These are phyloP conservation scores for Yarrowia sp. DNA, from an alignment of 805 yeast species.

Conservation along the genomic window DNA sequence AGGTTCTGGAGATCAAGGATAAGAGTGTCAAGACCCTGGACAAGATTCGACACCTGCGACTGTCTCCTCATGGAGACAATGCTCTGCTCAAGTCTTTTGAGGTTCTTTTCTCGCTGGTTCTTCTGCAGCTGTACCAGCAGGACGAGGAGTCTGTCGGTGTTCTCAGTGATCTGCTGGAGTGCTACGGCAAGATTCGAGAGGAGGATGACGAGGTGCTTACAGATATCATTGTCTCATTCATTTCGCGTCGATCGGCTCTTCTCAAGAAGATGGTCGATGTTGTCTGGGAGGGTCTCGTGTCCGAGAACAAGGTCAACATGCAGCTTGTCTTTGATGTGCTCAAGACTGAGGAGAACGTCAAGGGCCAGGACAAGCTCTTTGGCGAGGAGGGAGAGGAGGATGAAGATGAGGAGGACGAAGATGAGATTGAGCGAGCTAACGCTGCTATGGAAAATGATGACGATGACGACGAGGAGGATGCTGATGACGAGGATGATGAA, in stretches of 20 bases:
- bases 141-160: constrained; percentile 74
- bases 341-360: constrained; percentile 73
- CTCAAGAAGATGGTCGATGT: constrained; percentile 63
- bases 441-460: constrained; percentile 52
- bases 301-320: constrained; percentile 54
- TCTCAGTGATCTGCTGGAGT: constrained; percentile 71
- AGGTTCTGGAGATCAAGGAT: constrained; percentile 56
- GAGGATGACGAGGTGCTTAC: constrained; percentile 55
- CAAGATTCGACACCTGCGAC: constrained; percentile 53
- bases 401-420: constrained; percentile 55
- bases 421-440: constrained; percentile 45
- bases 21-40: constrained; percentile 60
- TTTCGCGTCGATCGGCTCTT: constrained; percentile 64
- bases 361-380: constrained; percentile 79
- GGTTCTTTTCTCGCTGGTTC: constrained; percentile 73
- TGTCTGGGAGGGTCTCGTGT: constrained; percentile 65
- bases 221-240: constrained; percentile 64
- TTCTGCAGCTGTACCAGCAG: constrained; percentile 79
- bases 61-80: constrained; percentile 50
- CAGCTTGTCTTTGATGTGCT: constrained; percentile 62
- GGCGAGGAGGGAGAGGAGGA: constrained; percentile 64
- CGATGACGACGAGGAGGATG: constrained; percentile 46
- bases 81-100: constrained; percentile 71
- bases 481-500: constrained; percentile 49
- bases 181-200: constrained; percentile 56